phyloP scores from a whole-genome alignment of 2,329 filamentous ascomycete genomes.

The Nigrograna mackinnonii region DNA sequence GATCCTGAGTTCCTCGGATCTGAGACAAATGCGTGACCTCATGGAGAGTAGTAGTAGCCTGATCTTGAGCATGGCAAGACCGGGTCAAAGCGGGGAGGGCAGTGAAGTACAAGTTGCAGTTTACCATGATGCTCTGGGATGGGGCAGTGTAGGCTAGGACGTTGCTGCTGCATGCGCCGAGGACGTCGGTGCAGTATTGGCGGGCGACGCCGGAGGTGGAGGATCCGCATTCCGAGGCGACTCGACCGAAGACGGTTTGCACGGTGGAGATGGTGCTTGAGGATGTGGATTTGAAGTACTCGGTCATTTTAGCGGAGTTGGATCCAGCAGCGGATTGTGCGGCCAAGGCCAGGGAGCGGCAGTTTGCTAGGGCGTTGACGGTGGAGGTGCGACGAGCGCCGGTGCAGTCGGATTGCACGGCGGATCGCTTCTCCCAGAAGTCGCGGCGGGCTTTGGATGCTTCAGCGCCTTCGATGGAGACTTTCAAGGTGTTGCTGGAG shows the following conservation, averaged over 20 bases:
- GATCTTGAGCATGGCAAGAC: slow-evolving; percentile 64
- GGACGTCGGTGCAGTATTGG: slow-evolving; percentile 62
- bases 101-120: slow-evolving; percentile 63
- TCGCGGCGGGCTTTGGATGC: slow-evolving; percentile 54
- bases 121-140: slow-evolving; percentile 56
- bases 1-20: slow-evolving; percentile 61
- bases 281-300: slow-evolving; percentile 65
- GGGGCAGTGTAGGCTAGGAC: slow-evolving; percentile 65
- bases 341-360: slow-evolving; percentile 54
- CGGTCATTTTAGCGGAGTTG: slow-evolving; percentile 54
- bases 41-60: slow-evolving; percentile 66
- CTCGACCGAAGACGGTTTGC: slow-evolving; percentile 53
- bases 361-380: slow-evolving; percentile 55
- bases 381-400: slow-evolving; percentile 49
- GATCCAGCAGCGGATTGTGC: slow-evolving; percentile 56
- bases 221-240: slow-evolving; percentile 59
- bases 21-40: slow-evolving; percentile 63
- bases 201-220: slow-evolving; percentile 52
- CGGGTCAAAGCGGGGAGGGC: slow-evolving; percentile 51
- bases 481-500: slow-evolving; percentile 59
- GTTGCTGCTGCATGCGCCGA: slow-evolving; percentile 50
- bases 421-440: slow-evolving; percentile 56
- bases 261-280: slow-evolving; percentile 53
- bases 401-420: slow-evolving; percentile 58
- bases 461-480: slow-evolving; percentile 58